A percentile compares a stretch with the other conserved stretches of the same genome.
Evolutionary conservation across 2,329 filamentous ascomycete species (phyloP).

Genomic region (Talaromyces sp.): DNA sequence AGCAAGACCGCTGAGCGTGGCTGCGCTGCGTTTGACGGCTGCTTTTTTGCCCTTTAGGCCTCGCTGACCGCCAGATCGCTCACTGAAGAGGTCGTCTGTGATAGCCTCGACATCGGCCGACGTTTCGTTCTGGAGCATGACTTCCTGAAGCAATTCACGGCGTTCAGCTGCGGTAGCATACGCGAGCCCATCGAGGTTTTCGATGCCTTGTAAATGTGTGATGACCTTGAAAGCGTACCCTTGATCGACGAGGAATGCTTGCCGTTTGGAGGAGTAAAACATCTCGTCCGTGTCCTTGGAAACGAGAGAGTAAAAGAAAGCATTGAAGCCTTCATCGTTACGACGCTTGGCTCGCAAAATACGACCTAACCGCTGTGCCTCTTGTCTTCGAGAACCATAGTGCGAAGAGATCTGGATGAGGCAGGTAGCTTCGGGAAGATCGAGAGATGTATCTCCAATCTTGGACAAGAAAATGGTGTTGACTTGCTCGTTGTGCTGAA

Average conservation of each 20-base stretch:
- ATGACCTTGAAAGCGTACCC: constrained; percentile 99
- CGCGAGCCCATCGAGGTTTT: constrained; percentile 71
- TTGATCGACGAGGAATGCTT: constrained; percentile 95
- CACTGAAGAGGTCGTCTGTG: constrained; percentile 61
- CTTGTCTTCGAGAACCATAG: constrained; percentile 92
- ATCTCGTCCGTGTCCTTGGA: constrained; percentile 97
- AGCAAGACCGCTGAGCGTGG: constrained; percentile 75
- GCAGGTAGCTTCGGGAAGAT: constrained; percentile 92
- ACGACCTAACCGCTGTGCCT: constrained; percentile 86
- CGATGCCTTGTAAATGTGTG: constrained; percentile 86
- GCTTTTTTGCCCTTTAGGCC: constrained; percentile 41
- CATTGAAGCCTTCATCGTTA: constrained; percentile 98
- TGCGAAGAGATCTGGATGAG: constrained; percentile 97
- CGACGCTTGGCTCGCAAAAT: constrained; percentile 91
- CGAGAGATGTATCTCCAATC: constrained; percentile 96
- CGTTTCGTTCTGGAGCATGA: constrained; percentile 79
- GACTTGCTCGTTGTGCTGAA: constrained; percentile 83
- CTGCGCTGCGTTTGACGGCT: constrained; percentile 68
- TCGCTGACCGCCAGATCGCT: constrained; percentile 41
- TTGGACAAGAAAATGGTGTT: constrained; percentile 95
- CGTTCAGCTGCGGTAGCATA: constrained; percentile 75
- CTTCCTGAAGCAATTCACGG: constrained; percentile 79
- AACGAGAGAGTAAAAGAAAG: constrained; percentile 96
- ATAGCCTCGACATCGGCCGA: constrained; percentile 66
- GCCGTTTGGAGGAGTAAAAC: constrained; percentile 93